Evolutionary conservation across 306 rosid genomes (phyloP).

Genomic region (Cucurbita ficifolia): DNA sequence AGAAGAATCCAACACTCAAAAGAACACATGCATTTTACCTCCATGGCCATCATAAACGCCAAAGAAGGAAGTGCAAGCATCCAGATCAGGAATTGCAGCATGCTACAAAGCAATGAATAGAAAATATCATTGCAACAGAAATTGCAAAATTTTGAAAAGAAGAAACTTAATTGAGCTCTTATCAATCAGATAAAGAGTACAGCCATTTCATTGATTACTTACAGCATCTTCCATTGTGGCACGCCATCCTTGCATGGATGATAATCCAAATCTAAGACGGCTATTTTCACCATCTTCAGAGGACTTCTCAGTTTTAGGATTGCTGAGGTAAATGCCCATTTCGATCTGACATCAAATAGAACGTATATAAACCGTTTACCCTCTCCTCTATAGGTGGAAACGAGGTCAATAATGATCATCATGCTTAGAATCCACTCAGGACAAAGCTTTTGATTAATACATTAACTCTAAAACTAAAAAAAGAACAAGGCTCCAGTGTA

Average conservation of each 20-base stretch:
- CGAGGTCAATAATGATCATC: neutral
- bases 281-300: constrained; percentile 80
- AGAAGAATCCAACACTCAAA: neutral
- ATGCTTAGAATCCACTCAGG: neutral
- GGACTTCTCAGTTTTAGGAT: constrained; percentile 79
- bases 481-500: neutral
- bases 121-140: neutral
- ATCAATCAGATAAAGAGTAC: neutral
- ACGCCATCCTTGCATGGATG: constrained; percentile 99
- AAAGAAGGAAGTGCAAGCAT: constrained; percentile 73
- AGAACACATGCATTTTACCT: constrained; percentile 41
- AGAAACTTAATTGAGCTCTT: neutral
- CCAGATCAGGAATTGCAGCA: constrained; percentile 88
- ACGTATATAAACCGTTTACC: neutral
- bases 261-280: constrained; percentile 60
- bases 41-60: constrained; percentile 99
- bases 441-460: neutral
- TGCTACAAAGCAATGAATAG: constrained; percentile 40
- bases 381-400: neutral
- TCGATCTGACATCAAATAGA: constrained; percentile 19
- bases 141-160: neutral
- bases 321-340: constrained; percentile 92
- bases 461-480: neutral
- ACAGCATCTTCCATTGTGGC: constrained; percentile 99
- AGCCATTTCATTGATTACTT: constrained; percentile 28